Base-by-base conservation (phyloP, 2,329 filamentous ascomycete genomes). In the Paracamarosporium sp. region DNA sequence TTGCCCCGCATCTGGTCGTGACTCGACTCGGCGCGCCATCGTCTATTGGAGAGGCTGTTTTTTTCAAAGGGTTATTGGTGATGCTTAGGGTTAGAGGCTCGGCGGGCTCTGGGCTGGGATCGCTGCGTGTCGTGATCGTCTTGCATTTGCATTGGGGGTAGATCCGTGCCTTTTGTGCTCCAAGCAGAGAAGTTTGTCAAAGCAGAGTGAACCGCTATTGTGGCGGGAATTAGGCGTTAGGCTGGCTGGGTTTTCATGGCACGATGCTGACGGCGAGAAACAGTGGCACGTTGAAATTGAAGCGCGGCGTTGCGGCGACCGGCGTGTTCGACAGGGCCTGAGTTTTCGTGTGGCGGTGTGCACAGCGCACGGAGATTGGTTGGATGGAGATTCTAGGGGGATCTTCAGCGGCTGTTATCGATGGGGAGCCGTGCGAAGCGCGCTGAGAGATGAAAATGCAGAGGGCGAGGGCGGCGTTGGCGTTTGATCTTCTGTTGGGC, bases 301-400 rank as follows among this genome's bases (percentile, higher is more conserved):
- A 53, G 53, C 50, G 47, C 28, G 27, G 27, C 40, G 11, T 24
- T 43, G 36, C 50, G 52, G 55, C 53, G 44, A 48, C 53, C 52
- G 51, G 54, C 45, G 46, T 24, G 22, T 51, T 46, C 40, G 48
- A 47, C 54, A 47, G 48, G 55, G 53, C 43, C 45, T 51, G 24
- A 41, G 15, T 51, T 53, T 48, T 48, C 15, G 33, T 40, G 36
- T 62, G 59, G 63, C 63, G 63, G 63, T 63, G 61, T 64, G 61
- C 45, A 38, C 30, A 36, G 48, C 13, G 51, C 57, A 40, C 53
- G 57, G 59, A 50, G 56, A 66, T 66, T 64, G 63, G 61, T 35
- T 51, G 50, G 48, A 31, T 55, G 30, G 30, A 43, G 31, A n/a
- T 45, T 48, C 47, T 56, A 57, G 55, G 51, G 55, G 55, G 63